These are phyloP conservation scores for Chaetomiaceae sp. DNA, from an alignment of 2,329 filamentous ascomycete species.

Conservation along the genomic window DNA sequence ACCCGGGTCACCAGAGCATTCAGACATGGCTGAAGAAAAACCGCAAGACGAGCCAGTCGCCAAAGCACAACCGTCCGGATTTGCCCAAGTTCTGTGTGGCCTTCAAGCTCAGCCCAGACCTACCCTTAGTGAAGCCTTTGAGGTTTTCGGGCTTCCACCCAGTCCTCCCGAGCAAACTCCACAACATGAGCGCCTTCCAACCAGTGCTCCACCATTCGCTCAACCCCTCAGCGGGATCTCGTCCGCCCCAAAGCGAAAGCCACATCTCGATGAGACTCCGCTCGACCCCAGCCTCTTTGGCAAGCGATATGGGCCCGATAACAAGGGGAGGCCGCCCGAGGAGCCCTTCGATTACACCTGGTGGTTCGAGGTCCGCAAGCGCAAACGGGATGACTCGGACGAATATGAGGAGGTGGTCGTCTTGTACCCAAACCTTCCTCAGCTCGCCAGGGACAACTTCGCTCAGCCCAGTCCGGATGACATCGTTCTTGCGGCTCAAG, in stretches of 20 bases:
- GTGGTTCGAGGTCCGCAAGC: slow-evolving; percentile 15
- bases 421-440: slow-evolving; percentile 46
- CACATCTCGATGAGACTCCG: not conserved
- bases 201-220: too few species aligned
- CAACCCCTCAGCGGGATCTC: too few species aligned
- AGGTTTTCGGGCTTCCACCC: too few species aligned
- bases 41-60: slow-evolving; percentile 30
- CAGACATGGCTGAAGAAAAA: not conserved
- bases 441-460: slow-evolving; percentile 60
- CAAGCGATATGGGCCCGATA: not conserved
- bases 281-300: not conserved
- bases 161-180: slow-evolving; percentile 13
- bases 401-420: slow-evolving; percentile 25
- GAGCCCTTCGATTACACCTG: not conserved
- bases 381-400: slow-evolving; percentile 31
- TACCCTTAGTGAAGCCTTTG: too few species aligned
- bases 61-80: slow-evolving; percentile 46
- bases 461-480: slow-evolving; percentile 88
- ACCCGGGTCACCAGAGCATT: not conserved
- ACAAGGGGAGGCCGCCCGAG: not conserved
- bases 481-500: slow-evolving; percentile 79
- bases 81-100: slow-evolving; percentile 51
- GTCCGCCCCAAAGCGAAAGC: not conserved
- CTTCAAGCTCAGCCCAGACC: too few species aligned
- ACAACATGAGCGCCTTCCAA: too few species aligned